Evolutionary conservation across 805 yeast genomes (phyloP).

Genomic region (Saitoella complicata): DNA sequence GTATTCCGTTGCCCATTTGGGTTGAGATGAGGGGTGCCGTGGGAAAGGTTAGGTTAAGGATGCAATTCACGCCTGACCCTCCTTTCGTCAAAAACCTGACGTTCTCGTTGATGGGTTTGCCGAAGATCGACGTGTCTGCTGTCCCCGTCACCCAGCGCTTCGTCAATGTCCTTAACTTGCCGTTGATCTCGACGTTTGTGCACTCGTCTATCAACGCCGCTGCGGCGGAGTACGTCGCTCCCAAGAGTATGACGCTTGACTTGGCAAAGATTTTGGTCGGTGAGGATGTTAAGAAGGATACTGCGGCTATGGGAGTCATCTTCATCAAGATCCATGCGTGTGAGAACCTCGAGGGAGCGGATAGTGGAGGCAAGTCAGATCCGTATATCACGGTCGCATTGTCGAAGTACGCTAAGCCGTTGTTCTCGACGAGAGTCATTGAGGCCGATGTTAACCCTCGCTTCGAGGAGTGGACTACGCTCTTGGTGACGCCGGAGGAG

Average conservation of each 20-base stretch:
- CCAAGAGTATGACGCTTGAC: slow-evolving; percentile 1
- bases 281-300: slow-evolving; percentile 2
- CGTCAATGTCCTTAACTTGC: background rate
- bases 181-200: slow-evolving; percentile 1
- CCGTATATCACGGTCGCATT: background rate
- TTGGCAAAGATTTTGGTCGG: slow-evolving; percentile 1
- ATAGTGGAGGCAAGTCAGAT: slow-evolving; percentile 1
- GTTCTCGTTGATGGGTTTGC: slow-evolving; percentile 2
- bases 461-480: background rate
- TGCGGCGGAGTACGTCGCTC: slow-evolving; percentile 1
- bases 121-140: slow-evolving; percentile 1
- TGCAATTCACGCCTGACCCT: slow-evolving; percentile 1
- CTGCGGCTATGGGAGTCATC: background rate
- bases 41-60: background rate
- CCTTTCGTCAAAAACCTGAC: slow-evolving; percentile 2
- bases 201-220: slow-evolving; percentile 1
- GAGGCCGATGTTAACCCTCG: background rate
- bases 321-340: background rate
- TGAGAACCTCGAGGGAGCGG: background rate
- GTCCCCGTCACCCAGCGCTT: background rate
- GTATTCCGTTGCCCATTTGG: slow-evolving; percentile 2
- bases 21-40: slow-evolving; percentile 1
- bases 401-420: background rate
- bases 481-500: background rate
- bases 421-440: slow-evolving; percentile 1